These are phyloP conservation scores for Saraca asoca DNA, from an alignment of 331 rosid genomes.

Conservation along the genomic window DNA sequence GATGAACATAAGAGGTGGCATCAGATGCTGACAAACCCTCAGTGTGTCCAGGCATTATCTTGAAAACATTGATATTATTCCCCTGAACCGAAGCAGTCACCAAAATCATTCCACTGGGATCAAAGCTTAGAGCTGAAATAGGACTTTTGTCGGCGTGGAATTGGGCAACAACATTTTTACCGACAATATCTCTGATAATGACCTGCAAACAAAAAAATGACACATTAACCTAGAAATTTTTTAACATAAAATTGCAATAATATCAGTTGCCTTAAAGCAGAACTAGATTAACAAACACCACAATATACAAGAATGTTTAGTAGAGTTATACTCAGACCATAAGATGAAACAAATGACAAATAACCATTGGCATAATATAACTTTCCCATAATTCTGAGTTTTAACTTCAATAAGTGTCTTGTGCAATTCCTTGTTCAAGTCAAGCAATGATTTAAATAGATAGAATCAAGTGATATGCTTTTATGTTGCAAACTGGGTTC, in stretches of 20 bases:
- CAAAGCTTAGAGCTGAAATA: conserved; percentile 87
- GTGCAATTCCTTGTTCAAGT: background rate
- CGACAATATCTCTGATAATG: conserved; percentile 78
- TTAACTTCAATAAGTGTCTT: background rate
- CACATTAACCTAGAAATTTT: conserved; percentile 3
- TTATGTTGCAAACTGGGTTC: background rate
- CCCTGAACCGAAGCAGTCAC: conserved; percentile 96
- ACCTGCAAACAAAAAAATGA: conserved; percentile 56
- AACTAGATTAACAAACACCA: conserved; percentile 20
- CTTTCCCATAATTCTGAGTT: conserved; percentile 1
- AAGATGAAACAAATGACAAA: conserved; percentile 1
- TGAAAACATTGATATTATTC: conserved; percentile 87
- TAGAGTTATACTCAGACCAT: background rate
- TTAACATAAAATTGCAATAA: background rate
- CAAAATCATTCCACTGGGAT: conserved; percentile 89
- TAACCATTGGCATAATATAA: background rate
- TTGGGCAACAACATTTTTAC: conserved; percentile 75
- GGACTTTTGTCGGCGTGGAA: conserved; percentile 92
- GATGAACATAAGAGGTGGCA: conserved; percentile 59
- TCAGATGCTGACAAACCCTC: conserved; percentile 49
- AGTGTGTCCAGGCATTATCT: conserved; percentile 60
- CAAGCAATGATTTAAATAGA: background rate
- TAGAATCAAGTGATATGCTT: background rate
- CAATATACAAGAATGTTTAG: background rate
- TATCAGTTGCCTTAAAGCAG: background rate